phyloP scores from a whole-genome alignment of 139 green algal genomes.

The Haematococcus lacustris region DNA sequence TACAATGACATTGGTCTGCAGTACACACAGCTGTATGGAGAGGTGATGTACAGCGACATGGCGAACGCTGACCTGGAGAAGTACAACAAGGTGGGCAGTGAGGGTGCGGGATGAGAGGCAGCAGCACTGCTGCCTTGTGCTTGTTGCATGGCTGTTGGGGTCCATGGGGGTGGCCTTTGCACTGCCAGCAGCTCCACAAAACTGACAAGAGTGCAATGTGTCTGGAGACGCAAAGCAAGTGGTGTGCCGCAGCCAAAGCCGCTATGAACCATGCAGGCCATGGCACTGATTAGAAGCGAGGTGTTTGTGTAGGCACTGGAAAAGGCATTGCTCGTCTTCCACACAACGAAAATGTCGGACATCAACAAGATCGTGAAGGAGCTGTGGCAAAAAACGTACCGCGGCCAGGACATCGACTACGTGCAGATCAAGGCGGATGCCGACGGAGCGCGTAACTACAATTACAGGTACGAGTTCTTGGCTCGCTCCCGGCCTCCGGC shows the following conservation, averaged over 20 bases:
- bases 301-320: slow-evolving; percentile 94
- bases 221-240: no score
- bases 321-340: slow-evolving; percentile 89
- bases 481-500: no score
- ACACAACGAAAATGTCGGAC: slow-evolving; percentile 92
- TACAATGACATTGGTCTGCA: slow-evolving; percentile 67
- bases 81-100: slow-evolving; percentile 73
- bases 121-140: neutral
- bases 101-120: neutral
- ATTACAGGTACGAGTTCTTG: slow-evolving; percentile 91
- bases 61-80: slow-evolving; percentile 83
- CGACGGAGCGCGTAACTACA: slow-evolving; percentile 78
- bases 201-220: no score
- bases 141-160: neutral
- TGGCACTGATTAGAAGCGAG: no score
- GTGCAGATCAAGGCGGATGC: slow-evolving; percentile 84
- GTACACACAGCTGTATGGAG: slow-evolving; percentile 50
- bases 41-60: slow-evolving; percentile 83
- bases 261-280: no score
- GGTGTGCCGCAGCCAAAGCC: no score
- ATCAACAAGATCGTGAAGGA: slow-evolving; percentile 97
- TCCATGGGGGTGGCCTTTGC: neutral
- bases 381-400: slow-evolving; percentile 99
- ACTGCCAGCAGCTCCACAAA: no score
- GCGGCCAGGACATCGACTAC: slow-evolving; percentile 91